Percentiles rank a stretch among this genome's conserved stretches.
Conservation (phyloP, 2,329 filamentous ascomycete species). For the Aspergillus sp. region DNA sequence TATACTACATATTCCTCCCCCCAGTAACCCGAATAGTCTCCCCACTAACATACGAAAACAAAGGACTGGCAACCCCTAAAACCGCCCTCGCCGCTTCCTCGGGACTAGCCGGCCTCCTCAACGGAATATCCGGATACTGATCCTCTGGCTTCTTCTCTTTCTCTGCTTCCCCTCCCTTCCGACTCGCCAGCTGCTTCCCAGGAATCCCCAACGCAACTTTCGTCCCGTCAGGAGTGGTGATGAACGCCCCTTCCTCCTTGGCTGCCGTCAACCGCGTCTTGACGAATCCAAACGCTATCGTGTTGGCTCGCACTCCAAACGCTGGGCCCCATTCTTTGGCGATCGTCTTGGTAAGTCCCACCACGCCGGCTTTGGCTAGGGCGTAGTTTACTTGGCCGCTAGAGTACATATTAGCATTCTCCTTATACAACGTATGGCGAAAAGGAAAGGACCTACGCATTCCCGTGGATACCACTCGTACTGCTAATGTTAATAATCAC, state of each 20-base stretch:
- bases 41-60: slow-evolving; percentile 79
- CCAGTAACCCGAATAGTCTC: slow-evolving; percentile 86
- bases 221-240: slow-evolving; percentile 69
- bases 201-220: slow-evolving; percentile 74
- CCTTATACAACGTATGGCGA: too few species aligned
- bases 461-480: slow-evolving; percentile 78
- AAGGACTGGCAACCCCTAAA: slow-evolving; percentile 72
- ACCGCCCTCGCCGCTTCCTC: slow-evolving; percentile 76
- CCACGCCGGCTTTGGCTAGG: slow-evolving; percentile 77
- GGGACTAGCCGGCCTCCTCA: slow-evolving; percentile 70
- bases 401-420: too few species aligned
- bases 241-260: slow-evolving; percentile 78
- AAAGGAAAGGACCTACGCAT: slow-evolving; percentile 48
- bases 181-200: slow-evolving; percentile 45
- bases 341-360: slow-evolving; percentile 80
- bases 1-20: slow-evolving; percentile 56
- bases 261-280: slow-evolving; percentile 73
- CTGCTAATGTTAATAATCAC: slow-evolving; percentile 80
- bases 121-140: slow-evolving; percentile 66
- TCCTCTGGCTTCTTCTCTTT: slow-evolving; percentile 31
- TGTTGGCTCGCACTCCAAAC: slow-evolving; percentile 79
- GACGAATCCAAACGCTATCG: slow-evolving; percentile 79
- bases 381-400: slow-evolving; percentile 86
- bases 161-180: slow-evolving; percentile 25
- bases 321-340: slow-evolving; percentile 86